Evolutionary conservation across 176 grass and related monocot species (phyloP).

Genomic region (Echinochloa phyllopogon): DNA sequence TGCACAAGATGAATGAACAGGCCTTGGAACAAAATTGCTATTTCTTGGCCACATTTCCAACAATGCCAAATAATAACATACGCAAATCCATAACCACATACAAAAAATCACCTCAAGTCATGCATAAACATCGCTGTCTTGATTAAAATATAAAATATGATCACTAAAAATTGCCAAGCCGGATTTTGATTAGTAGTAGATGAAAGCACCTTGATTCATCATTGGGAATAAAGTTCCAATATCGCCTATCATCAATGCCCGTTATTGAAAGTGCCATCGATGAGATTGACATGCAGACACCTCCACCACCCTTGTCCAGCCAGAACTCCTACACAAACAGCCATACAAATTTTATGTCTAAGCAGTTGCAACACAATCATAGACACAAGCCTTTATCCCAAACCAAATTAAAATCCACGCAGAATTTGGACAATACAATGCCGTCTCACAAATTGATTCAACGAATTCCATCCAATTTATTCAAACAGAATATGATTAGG

Average conservation of each 20-base stretch:
- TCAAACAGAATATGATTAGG: background rate
- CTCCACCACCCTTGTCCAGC: slow-evolving; percentile 78
- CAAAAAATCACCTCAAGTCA: background rate
- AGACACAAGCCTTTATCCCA: background rate
- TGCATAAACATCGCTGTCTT: background rate
- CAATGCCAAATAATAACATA: background rate
- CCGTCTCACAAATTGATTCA: background rate
- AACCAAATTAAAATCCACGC: background rate
- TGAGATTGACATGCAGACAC: slow-evolving; percentile 80
- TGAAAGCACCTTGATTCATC: slow-evolving; percentile 79
- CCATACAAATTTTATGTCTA: slow-evolving; percentile 29
- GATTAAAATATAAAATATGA: slow-evolving; percentile 8
- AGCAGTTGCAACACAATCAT: background rate
- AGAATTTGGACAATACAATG: background rate
- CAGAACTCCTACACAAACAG: slow-evolving; percentile 75
- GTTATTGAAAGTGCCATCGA: slow-evolving; percentile 87
- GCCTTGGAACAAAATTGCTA: background rate
- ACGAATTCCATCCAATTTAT: background rate
- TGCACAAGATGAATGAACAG: background rate
- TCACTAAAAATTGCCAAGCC: background rate
- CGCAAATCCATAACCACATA: background rate
- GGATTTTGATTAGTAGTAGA: background rate
- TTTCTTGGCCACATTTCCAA: background rate
- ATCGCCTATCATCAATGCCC: slow-evolving; percentile 93
- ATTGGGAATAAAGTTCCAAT: slow-evolving; percentile 90